A percentile compares a stretch with the other conserved stretches of the same genome.
Conservation (phyloP, 2,329 filamentous ascomycete species). For the Fusarium transvaalense region DNA sequence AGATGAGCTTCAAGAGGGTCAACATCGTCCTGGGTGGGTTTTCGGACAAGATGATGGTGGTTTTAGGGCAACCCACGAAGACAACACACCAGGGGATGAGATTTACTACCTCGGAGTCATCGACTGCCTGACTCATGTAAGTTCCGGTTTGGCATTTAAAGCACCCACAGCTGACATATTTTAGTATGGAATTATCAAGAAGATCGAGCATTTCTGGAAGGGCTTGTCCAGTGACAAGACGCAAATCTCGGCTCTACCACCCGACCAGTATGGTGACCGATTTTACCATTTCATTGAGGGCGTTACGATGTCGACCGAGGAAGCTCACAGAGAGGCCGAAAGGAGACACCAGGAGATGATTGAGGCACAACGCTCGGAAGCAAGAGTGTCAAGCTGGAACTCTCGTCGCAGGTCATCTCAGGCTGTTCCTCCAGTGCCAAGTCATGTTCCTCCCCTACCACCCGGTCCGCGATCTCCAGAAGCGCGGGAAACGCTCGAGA, state of each 20-base stretch:
- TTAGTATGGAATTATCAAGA: conserved; percentile 94
- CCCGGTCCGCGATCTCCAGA: conserved; percentile 54
- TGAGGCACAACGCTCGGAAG: conserved; percentile 51
- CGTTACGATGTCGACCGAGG: conserved; percentile 90
- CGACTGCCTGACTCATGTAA: conserved; percentile 95
- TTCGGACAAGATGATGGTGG: conserved; percentile 97
- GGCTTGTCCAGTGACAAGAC: conserved; percentile 84
- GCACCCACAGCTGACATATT: conserved; percentile 44
- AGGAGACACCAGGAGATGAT: conserved; percentile 72
- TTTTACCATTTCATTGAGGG: conserved; percentile 93
- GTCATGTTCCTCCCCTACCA: conserved; percentile 60
- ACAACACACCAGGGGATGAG: conserved; percentile 85
- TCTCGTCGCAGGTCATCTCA: conserved; percentile 53
- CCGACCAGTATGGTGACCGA: conserved; percentile 90
- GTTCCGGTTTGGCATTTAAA: conserved; percentile 53
- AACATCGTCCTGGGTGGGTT: conserved; percentile 77
- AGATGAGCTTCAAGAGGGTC: conserved; percentile 82
- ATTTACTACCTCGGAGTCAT: conserved; percentile 99
- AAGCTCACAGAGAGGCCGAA: conserved; percentile 75
- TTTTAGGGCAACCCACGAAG: conserved; percentile 91
- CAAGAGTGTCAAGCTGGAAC: conserved; percentile 55
- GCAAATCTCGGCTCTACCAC: conserved; percentile 93
- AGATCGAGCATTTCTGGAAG: conserved; percentile 97
- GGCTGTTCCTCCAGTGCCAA: conserved; percentile 60
- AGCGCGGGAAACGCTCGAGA: conserved; percentile 57